A percentile compares a stretch with the other conserved stretches of the same genome.
These are phyloP conservation scores for Clitoria ternatea DNA, from an alignment of 306 rosid species.

Conservation along the genomic window DNA sequence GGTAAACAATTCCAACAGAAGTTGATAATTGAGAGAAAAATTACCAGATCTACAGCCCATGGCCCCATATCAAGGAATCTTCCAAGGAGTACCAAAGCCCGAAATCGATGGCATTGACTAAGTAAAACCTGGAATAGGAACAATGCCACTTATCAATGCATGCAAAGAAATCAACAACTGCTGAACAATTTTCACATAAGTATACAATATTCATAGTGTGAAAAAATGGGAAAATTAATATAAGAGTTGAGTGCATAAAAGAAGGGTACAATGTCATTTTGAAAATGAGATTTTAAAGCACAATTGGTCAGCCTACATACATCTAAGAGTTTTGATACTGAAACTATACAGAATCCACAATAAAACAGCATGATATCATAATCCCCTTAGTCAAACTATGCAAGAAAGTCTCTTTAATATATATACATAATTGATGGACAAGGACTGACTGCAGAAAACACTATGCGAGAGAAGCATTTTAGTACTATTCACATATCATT, in stretches of 20 bases:
- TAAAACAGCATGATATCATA: not conserved
- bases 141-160: slow-evolving; percentile 18
- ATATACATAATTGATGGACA: not conserved
- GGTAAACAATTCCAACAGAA: slow-evolving; percentile 6
- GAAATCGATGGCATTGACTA: slow-evolving; percentile 89
- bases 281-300: not conserved
- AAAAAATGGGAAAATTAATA: not conserved
- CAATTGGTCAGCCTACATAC: not conserved
- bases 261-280: not conserved
- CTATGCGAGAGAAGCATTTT: not conserved
- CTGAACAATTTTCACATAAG: not conserved
- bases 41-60: slow-evolving; percentile 99
- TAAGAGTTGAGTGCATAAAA: not conserved
- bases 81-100: slow-evolving; percentile 93
- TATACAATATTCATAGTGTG: not conserved
- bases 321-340: not conserved
- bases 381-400: slow-evolving; percentile 1
- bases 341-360: slow-evolving; percentile 19
- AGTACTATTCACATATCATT: not conserved
- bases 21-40: slow-evolving; percentile 1
- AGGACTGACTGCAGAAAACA: not conserved
- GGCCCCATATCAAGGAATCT: slow-evolving; percentile 99
- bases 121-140: slow-evolving; percentile 76
- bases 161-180: slow-evolving; percentile 8
- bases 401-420: not conserved